Evolutionary conservation across 2,329 filamentous ascomycete genomes (phyloP).

Genomic region (Chrysosporium queenslandicum): DNA sequence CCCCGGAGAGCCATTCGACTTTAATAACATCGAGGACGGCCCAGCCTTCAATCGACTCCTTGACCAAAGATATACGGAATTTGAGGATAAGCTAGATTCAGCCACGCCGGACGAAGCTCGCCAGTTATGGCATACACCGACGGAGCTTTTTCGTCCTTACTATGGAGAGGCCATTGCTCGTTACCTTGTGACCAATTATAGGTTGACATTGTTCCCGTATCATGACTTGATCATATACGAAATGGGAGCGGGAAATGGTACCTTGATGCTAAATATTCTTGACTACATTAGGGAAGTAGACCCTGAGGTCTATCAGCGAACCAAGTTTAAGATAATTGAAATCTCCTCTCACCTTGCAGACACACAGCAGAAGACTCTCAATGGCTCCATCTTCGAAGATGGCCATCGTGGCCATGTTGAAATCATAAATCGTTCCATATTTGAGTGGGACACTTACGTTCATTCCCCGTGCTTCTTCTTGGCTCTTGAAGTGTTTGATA

Average conservation of each 20-base stretch:
- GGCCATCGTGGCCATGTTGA: constrained; percentile 80
- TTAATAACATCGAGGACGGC: constrained; percentile 70
- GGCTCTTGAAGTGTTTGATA: constrained; percentile 96
- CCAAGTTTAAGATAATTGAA: constrained; percentile 90
- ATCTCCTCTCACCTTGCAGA: constrained; percentile 74
- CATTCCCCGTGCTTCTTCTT: constrained; percentile 93
- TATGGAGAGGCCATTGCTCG: constrained; percentile 97
- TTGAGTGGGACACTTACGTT: constrained; percentile 85
- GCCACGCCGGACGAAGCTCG: constrained; percentile 62
- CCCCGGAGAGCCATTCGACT: constrained; percentile 83
- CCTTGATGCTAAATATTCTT: constrained; percentile 94
- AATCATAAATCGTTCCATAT: constrained; percentile 89
- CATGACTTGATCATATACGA: constrained; percentile 97
- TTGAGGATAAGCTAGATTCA: constrained; percentile 78
- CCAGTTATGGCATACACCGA: constrained; percentile 97
- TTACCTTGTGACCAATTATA: constrained; percentile 92
- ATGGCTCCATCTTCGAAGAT: constrained; percentile 54
- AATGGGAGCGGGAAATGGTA: constrained; percentile 95
- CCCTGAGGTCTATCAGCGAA: constrained; percentile 85
- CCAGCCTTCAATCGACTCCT: constrained; percentile 70
- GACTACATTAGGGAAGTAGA: constrained; percentile 89
- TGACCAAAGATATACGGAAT: constrained; percentile 71
- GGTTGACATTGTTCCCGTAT: constrained; percentile 85
- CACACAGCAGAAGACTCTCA: constrained; percentile 63
- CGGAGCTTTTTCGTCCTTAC: constrained; percentile 89